These are phyloP conservation scores for Boletus edulis DNA, from an alignment of 768 basidiomycete species.

Conservation along the genomic window DNA sequence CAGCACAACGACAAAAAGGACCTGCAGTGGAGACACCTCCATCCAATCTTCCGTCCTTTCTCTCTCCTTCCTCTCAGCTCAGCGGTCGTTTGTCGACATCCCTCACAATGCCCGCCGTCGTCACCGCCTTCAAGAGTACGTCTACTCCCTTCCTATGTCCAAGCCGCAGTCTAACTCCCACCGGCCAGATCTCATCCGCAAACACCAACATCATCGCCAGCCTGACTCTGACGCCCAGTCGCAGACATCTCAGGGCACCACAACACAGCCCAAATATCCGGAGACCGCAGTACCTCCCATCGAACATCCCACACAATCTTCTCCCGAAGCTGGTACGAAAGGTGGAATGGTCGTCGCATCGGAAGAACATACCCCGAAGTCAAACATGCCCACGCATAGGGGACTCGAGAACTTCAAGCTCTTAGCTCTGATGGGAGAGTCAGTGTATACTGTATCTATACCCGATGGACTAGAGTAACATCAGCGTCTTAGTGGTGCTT, in stretches of 20 bases:
- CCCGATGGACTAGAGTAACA: constrained; percentile 13
- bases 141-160: constrained; percentile 8
- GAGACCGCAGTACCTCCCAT: constrained; percentile 35
- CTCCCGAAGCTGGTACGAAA: constrained; percentile 15
- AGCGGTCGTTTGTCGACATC: constrained; percentile 2
- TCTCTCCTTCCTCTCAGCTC: background rate
- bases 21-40: constrained; percentile 13
- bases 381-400: constrained; percentile 80
- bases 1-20: constrained; percentile 31
- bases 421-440: constrained; percentile 92
- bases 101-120: constrained; percentile 62
- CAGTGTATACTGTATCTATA: constrained; percentile 34
- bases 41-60: constrained; percentile 4
- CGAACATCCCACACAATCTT: constrained; percentile 36
- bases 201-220: constrained; percentile 64
- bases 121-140: constrained; percentile 88
- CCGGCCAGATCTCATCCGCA: constrained; percentile 66
- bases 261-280: constrained; percentile 36
- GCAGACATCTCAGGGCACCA: constrained; percentile 20
- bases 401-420: constrained; percentile 81
- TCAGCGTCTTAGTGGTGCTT: constrained; percentile 68
- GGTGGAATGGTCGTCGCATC: constrained; percentile 53
- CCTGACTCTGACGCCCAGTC: constrained; percentile 32
- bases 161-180: constrained; percentile 18
- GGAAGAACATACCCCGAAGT: constrained; percentile 70